These are phyloP conservation scores for Leptographium galeiforme DNA, from an alignment of 2,329 filamentous ascomycete genomes.

Conservation along the genomic window DNA sequence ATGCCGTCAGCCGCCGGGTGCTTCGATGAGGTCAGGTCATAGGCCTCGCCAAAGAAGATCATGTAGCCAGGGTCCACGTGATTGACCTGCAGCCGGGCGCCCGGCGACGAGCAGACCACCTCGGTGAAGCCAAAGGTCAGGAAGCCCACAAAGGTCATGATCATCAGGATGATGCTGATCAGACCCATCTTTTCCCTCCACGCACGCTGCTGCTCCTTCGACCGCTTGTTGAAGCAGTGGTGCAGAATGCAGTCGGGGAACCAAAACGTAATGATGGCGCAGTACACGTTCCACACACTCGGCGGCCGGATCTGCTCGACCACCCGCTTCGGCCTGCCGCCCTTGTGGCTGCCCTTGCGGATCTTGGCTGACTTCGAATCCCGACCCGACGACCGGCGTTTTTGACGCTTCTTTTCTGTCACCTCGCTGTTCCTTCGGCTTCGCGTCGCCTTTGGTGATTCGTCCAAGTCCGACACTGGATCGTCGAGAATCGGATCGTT, in stretches of 20 bases:
- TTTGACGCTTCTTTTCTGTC: conserved; percentile 18
- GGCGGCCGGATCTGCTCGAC: conserved; percentile 61
- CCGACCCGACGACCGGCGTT: conserved; percentile 20
- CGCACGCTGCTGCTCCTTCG: conserved; percentile 76
- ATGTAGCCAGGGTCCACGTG: conserved; percentile 72
- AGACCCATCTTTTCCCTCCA: conserved; percentile 98
- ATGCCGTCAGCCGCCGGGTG: conserved; percentile 77
- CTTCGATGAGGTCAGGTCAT: conserved; percentile 62
- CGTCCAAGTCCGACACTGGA: conserved; percentile 31
- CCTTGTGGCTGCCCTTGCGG: conserved; percentile 32
- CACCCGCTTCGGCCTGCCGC: conserved; percentile 32
- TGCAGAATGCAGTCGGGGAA: conserved; percentile 70
- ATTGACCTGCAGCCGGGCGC: conserved; percentile 65
- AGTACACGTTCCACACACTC: conserved; percentile 92
- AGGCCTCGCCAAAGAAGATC: conserved; percentile 91
- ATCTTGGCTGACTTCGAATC: conserved; percentile 42
- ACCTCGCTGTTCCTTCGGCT: conserved; percentile 20
- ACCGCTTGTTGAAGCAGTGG: conserved; percentile 76
- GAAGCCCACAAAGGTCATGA: conserved; percentile 85
- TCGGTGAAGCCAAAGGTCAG: conserved; percentile 93
- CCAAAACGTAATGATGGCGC: conserved; percentile 89
- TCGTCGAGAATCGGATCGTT: conserved; percentile 81
- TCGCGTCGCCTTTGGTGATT: conserved; percentile 18
- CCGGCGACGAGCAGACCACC: conserved; percentile 65
- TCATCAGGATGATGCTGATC: conserved; percentile 80